Evolutionary conservation across 2,329 filamentous ascomycete genomes (phyloP), one percentile per base, ranked within the genome.

Genomic region (Ophiostoma australiae): DNA sequence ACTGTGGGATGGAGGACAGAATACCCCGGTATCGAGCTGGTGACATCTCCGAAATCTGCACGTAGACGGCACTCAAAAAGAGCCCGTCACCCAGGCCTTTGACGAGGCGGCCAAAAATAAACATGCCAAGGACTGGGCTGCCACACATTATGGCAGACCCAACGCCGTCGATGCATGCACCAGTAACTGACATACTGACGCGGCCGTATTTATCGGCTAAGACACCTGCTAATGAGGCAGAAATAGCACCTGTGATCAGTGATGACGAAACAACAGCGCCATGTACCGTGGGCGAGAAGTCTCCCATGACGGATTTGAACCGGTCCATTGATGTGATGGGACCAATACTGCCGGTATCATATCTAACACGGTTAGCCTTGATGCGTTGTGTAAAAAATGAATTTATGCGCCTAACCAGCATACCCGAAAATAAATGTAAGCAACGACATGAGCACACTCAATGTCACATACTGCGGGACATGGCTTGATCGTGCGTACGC

Each of bases 251-350:
- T 23, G 66, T 67, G 4, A 67, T 67, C 2, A 67, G 37, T 13
- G 66, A 67, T 2, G 66, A 67, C 7, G 66, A 67, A 41, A 67
- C 66, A 33, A 67, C 39, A 39, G 66, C 66, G n/a, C 66, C 66
- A 13, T 67, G 66, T 17, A 67, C 66, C 4, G 66, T 67, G 2
- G 66, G 66, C 6, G 37, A 27, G 23, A 44, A 67, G 6, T 67
- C 66, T 1, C 66, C 66, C 66, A 67, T 67, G 2, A 44, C n/a
- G 11, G n/a, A n/a, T 20, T 67, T 67, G 39, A 67, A 67, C 10
- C 23, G 27, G 4, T 23, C 66, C 66, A 67, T 41, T 5, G 66
- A 41, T 41, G 66, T 67, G 4, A 67, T 67, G 27, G 66, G 66
- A n/a, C 66, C 66, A 44, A 67, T 67, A 13, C 66, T 44, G n/a